Percentiles rank a stretch among this genome's conserved stretches.
These are phyloP conservation scores for Apiotrichum laibachii DNA, from an alignment of 1,284 basidiomycete genomes.

Conservation along the genomic window DNA sequence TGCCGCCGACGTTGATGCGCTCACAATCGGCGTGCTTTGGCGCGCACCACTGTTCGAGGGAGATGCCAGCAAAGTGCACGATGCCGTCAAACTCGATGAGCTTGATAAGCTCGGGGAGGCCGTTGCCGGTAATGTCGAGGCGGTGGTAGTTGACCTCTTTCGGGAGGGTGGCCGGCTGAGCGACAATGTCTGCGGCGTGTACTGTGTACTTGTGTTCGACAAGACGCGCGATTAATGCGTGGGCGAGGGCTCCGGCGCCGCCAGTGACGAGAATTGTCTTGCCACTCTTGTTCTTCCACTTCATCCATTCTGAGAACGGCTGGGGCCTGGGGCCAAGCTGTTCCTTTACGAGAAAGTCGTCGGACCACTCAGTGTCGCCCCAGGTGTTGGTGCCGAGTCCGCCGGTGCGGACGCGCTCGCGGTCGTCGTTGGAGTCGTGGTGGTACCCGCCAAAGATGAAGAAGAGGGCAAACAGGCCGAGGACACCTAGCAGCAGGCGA, in stretches of 20 bases:
- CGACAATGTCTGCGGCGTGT: conserved; percentile 35
- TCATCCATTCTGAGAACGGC: conserved; percentile 4
- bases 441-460: background rate
- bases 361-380: conserved; percentile 8
- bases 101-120: conserved; percentile 17
- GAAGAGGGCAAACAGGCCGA: conserved; percentile 7
- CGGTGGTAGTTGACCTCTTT: conserved; percentile 23
- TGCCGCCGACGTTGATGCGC: conserved; percentile 40
- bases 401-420: background rate
- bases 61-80: conserved; percentile 46
- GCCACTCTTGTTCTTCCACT: conserved; percentile 50
- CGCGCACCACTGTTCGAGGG: conserved; percentile 42
- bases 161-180: conserved; percentile 24
- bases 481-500: conserved; percentile 11
- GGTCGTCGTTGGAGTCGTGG: background rate
- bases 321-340: conserved; percentile 5
- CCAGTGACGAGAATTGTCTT: conserved; percentile 39
- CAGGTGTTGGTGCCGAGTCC: conserved; percentile 8
- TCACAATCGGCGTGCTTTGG: conserved; percentile 37
- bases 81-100: conserved; percentile 29
- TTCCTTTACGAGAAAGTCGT: conserved; percentile 12
- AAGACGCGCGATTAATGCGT: conserved; percentile 12
- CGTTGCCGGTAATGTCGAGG: conserved; percentile 25
- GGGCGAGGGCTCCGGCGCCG: conserved; percentile 43
- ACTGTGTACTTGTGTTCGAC: conserved; percentile 24